Evolutionary conservation across 768 basidiomycete genomes (phyloP).

Genomic region (Tephrocybe sp.): DNA sequence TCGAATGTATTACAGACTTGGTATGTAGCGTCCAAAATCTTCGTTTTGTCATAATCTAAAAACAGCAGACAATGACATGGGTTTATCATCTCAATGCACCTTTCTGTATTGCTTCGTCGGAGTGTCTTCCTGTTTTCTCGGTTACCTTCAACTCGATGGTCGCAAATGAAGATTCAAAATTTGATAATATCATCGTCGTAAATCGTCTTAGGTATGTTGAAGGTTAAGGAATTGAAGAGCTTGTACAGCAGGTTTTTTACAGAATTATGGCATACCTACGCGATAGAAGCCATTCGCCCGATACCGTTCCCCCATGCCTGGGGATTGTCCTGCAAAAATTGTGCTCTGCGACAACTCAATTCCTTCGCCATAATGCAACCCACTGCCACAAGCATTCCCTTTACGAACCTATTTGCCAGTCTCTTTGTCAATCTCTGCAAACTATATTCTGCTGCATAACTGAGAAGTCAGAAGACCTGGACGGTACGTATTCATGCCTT

Average conservation of each 20-base stretch:
- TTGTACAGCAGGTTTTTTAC: slow-evolving; percentile 24
- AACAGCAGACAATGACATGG: slow-evolving; percentile 49
- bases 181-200: slow-evolving; percentile 10
- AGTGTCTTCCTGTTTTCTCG: slow-evolving; percentile 3
- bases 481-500: slow-evolving; percentile 17
- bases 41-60: not conserved
- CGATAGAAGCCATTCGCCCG: slow-evolving; percentile 2
- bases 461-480: slow-evolving; percentile 18
- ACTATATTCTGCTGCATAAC: slow-evolving; percentile 26
- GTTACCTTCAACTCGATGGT: slow-evolving; percentile 1
- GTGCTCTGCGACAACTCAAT: slow-evolving; percentile 24
- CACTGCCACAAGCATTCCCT: slow-evolving; percentile 2
- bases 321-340: slow-evolving; percentile 24
- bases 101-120: slow-evolving; percentile 3
- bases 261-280: slow-evolving; percentile 16
- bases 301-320: slow-evolving; percentile 10
- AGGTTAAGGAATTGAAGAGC: not conserved
- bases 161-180: slow-evolving; percentile 1
- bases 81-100: slow-evolving; percentile 38
- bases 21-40: slow-evolving; percentile 31
- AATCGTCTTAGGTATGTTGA: not conserved
- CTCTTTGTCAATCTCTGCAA: slow-evolving; percentile 25
- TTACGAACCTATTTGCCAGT: slow-evolving; percentile 16
- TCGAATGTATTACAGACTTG: slow-evolving; percentile 45
- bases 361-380: slow-evolving; percentile 17